Base-by-base conservation (phyloP, 495 filamentous ascomycete species). In the Penicillium subrubescens region DNA sequence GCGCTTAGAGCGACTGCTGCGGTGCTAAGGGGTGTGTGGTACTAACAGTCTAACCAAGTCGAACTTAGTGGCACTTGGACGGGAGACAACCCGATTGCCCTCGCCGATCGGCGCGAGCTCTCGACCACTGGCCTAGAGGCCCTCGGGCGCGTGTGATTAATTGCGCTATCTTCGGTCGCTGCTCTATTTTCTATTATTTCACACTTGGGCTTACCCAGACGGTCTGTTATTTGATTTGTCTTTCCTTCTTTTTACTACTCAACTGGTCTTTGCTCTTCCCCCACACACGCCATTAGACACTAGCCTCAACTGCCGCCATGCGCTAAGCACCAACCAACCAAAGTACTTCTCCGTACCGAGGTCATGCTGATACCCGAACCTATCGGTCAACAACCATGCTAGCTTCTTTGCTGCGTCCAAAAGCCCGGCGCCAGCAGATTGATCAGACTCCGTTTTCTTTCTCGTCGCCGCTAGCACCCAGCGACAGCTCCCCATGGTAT, bases 371-470 rank as follows among this genome's bases (percentile, higher is more conserved):
- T 60, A 37, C 52, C 29, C 55, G 10, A 35, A 55, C n/a, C 21
- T 17, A 14, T 33, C 10, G 19, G 35, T 41, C 25, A 31, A 59
- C 56, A 44, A 69, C 59, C 60, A 84, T 84, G 82, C 73, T 83
- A 15, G 77, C 78, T 52, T 83, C 80, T 53, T 71, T 84, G 43
- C 70, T 84, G 50, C 81, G 76, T 59, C 79, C 80, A n/a, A 82
- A 75, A 70, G 75, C 71, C 34, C 71, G 67, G 21, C 77, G 74
- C 58, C 54, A 59, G 8, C 73, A 71, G 46, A 75, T 74, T 7
- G 77, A 85, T 21, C 75, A 79, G 61, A 84, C 82, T 8, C 76
- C 79, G 3, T 87, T 83, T 71, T 81, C 81, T 0, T 82, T 83
- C 71, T 82, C 81, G 0, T 82, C 82, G 11, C 80, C 79, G 1